Evolutionary conservation across 1,284 basidiomycete genomes (phyloP).

Genomic region (Boletus semigastroideus): DNA sequence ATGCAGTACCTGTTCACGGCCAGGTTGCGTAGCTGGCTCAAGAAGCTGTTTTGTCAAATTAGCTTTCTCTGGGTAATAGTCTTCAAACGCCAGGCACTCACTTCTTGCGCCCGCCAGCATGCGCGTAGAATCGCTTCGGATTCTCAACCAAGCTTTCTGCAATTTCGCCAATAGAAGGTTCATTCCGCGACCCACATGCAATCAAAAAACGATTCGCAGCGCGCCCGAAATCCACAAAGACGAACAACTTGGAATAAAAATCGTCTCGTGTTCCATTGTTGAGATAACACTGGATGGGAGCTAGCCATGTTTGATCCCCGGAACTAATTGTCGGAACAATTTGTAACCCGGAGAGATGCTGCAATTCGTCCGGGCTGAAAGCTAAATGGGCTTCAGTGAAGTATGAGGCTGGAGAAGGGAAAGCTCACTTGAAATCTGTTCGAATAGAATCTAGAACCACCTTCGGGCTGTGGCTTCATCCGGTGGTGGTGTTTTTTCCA

Average conservation of each 20-base stretch:
- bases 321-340: not conserved
- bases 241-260: not conserved
- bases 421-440: not conserved
- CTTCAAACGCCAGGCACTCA: not conserved
- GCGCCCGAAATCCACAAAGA: not conserved
- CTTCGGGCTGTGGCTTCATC: not conserved
- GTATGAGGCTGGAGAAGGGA: not conserved
- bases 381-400: not conserved
- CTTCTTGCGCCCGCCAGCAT: not conserved
- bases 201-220: not conserved
- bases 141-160: not conserved
- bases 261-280: not conserved
- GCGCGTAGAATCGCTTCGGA: not conserved
- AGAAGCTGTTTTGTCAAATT: not conserved
- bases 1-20: not conserved
- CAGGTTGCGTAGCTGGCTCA: not conserved
- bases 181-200: constrained; percentile 1
- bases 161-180: not conserved
- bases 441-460: not conserved
- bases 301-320: not conserved
- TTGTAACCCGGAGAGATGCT: not conserved
- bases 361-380: not conserved
- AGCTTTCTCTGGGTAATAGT: not conserved
- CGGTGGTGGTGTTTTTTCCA: not conserved
- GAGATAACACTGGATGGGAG: not conserved